Conservation (phyloP, 768 basidiomycete genomes). For the Boletus vermiculosoides region DNA sequence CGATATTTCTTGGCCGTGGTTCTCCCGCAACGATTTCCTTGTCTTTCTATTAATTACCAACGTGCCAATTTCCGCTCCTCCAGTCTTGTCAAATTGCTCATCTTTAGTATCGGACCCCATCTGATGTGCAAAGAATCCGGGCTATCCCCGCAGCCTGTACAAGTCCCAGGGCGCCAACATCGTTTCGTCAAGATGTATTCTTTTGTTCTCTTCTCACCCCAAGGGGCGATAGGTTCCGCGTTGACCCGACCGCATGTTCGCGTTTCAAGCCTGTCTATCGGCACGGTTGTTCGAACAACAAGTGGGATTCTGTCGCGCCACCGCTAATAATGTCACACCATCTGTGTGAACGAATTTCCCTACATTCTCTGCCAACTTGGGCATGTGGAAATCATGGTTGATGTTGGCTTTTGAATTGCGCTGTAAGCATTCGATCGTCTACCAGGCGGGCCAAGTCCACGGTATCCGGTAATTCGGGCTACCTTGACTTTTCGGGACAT, state of each 20-base stretch:
- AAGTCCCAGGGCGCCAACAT: not conserved
- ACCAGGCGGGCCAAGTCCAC: not conserved
- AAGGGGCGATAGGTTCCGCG: not conserved
- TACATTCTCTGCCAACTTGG: not conserved
- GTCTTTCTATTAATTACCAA: not conserved
- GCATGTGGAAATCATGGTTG: not conserved
- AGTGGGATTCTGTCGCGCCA: not conserved
- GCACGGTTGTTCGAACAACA: not conserved
- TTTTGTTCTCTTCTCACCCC: not conserved
- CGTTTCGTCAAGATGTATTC: not conserved
- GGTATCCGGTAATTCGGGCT: not conserved
- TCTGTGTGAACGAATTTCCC: not conserved
- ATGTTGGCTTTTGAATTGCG: not conserved
- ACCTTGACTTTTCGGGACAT: not conserved
- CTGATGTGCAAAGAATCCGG: not conserved
- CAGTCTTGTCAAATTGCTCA: not conserved
- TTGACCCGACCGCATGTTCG: not conserved
- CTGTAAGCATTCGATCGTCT: not conserved
- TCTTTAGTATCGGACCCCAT: not conserved
- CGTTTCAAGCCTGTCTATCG: not conserved
- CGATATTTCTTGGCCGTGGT: not conserved
- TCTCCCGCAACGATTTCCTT: not conserved
- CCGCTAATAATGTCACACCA: not conserved
- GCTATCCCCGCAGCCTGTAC: conserved; percentile 2
- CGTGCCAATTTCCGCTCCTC: conserved; percentile 6